These are phyloP conservation scores for Rhynchospora pubera DNA, from an alignment of 176 grass and related monocot species.

Conservation along the genomic window DNA sequence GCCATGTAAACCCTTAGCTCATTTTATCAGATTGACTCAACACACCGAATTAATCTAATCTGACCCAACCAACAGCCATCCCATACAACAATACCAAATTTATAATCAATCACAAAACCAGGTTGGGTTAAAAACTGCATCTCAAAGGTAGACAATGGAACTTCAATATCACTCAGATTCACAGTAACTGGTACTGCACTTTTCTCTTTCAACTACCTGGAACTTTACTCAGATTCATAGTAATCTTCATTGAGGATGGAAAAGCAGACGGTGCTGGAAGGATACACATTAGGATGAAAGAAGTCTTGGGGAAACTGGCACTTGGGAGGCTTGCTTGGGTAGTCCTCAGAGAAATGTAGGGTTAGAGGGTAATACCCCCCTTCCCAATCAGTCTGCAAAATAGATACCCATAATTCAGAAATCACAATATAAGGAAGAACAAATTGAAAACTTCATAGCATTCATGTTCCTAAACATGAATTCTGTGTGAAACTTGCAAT, in stretches of 20 bases:
- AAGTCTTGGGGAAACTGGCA: constrained; percentile 78
- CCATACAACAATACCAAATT: too few relatives aligned
- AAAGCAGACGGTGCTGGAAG: constrained; percentile 58
- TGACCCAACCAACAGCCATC: background rate
- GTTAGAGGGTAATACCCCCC: constrained; percentile 68
- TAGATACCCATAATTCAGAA: constrained; percentile 2
- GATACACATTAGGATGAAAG: constrained; percentile 76
- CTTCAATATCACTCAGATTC: too few relatives aligned
- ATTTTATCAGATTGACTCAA: background rate
- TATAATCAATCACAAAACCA: too few relatives aligned
- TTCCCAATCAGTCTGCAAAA: constrained; percentile 81
- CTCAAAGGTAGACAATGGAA: too few relatives aligned
- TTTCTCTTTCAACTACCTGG: background rate
- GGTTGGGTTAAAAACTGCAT: too few relatives aligned
- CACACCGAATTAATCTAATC: background rate
- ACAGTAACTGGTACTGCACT: background rate
- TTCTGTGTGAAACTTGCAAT: too few relatives aligned
- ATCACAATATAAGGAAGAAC: background rate
- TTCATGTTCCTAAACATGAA: background rate
- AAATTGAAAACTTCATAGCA: constrained; percentile 4
- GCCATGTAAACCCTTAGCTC: background rate
- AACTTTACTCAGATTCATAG: constrained; percentile 30
- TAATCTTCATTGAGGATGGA: constrained; percentile 51
- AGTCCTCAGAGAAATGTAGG: constrained; percentile 51
- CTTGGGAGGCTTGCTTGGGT: constrained; percentile 49